These are phyloP conservation scores for Xerocomellus intermedius DNA, from an alignment of 768 basidiomycete genomes.

Conservation along the genomic window DNA sequence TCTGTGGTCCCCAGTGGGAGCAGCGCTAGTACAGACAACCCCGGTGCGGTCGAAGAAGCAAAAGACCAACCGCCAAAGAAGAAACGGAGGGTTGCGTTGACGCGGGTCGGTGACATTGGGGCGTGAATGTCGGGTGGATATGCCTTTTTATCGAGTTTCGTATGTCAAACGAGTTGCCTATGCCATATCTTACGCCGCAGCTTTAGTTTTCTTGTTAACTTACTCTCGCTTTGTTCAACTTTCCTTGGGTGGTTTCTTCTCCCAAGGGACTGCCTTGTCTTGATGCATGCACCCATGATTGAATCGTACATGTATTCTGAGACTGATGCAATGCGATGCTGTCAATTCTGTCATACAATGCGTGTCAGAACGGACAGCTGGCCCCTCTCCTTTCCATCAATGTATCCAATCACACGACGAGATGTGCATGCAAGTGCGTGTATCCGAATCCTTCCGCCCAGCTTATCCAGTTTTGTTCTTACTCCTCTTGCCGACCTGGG, in stretches of 20 bases:
- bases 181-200: constrained; percentile 15
- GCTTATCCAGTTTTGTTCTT: constrained; percentile 70
- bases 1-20: constrained; percentile 12
- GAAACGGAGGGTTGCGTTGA: constrained; percentile 78
- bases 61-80: constrained; percentile 72
- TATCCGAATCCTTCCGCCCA: constrained; percentile 31
- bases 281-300: constrained; percentile 5
- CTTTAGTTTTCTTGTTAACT: constrained; percentile 12
- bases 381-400: neutral
- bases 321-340: constrained; percentile 21
- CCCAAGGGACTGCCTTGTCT: constrained; percentile 1
- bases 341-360: constrained; percentile 13
- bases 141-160: constrained; percentile 5
- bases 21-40: constrained; percentile 7
- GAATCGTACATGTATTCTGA: constrained; percentile 23
- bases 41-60: constrained; percentile 17
- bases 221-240: constrained; percentile 13
- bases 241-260: neutral
- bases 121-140: constrained; percentile 14
- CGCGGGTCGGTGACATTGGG: constrained; percentile 59
- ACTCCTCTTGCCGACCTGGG: constrained; percentile 87
- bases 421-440: neutral
- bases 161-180: neutral
- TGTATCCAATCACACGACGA: neutral
- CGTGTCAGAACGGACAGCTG: constrained; percentile 1